A percentile compares a stretch with the other conserved stretches of the same genome.
Evolutionary conservation across 768 basidiomycete genomes (phyloP).

Genomic region (Rhizopogon vesiculosus): DNA sequence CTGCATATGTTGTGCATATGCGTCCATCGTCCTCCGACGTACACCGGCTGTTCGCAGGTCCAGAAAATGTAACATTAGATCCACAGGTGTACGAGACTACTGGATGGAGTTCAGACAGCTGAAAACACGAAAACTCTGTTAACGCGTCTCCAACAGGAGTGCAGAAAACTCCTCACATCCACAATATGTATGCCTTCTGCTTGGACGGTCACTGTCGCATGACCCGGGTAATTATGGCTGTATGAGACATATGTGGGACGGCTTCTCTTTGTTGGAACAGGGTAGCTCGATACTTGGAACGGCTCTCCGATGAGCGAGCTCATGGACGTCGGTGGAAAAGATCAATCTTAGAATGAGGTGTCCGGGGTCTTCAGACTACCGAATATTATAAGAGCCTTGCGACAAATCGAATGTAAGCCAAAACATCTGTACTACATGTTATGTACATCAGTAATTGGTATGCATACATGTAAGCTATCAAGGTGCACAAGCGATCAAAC

Average conservation of each 20-base stretch:
- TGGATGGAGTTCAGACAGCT: constrained; percentile 64
- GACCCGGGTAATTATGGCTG: constrained; percentile 37
- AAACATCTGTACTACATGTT: background rate
- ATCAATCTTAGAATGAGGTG: constrained; percentile 14
- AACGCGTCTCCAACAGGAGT: background rate
- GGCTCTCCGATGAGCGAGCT: constrained; percentile 27
- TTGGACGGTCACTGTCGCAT: constrained; percentile 65
- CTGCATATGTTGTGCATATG: constrained; percentile 51
- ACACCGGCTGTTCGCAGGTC: constrained; percentile 47
- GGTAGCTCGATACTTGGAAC: constrained; percentile 23
- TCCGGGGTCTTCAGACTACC: background rate
- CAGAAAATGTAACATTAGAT: constrained; percentile 57
- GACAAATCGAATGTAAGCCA: constrained; percentile 27
- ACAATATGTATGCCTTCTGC: constrained; percentile 73
- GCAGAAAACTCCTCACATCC: constrained; percentile 48
- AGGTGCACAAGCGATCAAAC: constrained; percentile 24
- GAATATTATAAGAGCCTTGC: background rate
- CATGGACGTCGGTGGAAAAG: constrained; percentile 14
- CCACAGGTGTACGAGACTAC: constrained; percentile 67
- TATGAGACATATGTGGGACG: constrained; percentile 14
- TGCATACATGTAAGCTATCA: constrained; percentile 23
- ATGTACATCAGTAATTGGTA: constrained; percentile 20
- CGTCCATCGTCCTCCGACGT: constrained; percentile 26
- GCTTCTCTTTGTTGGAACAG: constrained; percentile 7
- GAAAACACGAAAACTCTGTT: constrained; percentile 6